Conservation (phyloP, 1,284 basidiomycete species). For the Cystobasidium sp. region DNA sequence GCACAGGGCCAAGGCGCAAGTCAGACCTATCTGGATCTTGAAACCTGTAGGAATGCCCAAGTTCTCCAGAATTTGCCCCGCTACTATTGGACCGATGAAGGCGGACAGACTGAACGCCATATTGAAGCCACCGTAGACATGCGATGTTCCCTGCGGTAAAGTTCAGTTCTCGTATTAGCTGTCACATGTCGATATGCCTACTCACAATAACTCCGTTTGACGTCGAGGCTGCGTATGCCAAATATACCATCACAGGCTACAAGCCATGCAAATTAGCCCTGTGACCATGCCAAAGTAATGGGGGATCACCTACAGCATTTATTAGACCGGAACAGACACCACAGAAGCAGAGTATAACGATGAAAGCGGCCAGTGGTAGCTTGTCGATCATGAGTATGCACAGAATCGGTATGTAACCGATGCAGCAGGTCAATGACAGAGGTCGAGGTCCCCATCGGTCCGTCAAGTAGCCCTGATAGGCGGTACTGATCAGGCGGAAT, state of each 20-base stretch:
- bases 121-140: slow-evolving; percentile 42
- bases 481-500: not conserved
- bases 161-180: not conserved
- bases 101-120: slow-evolving; percentile 30
- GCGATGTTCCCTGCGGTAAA: slow-evolving; percentile 20
- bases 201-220: slow-evolving; percentile 29
- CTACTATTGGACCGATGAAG: slow-evolving; percentile 42
- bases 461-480: slow-evolving; percentile 19
- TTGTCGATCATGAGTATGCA: slow-evolving; percentile 39
- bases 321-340: slow-evolving; percentile 39
- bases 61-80: slow-evolving; percentile 30
- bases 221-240: slow-evolving; percentile 29
- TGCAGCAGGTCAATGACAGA: slow-evolving; percentile 37
- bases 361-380: slow-evolving; percentile 31
- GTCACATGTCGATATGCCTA: not conserved
- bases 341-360: slow-evolving; percentile 21
- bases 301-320: slow-evolving; percentile 20
- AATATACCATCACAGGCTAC: slow-evolving; percentile 40
- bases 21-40: slow-evolving; percentile 36
- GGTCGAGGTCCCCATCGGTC: slow-evolving; percentile 33
- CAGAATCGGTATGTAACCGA: slow-evolving; percentile 20
- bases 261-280: too few species aligned
- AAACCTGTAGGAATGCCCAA: slow-evolving; percentile 35
- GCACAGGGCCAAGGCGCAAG: slow-evolving; percentile 16
- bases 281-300: not conserved